Conservation (phyloP, 768 basidiomycete genomes). For the Hygrocybe coccinea region DNA sequence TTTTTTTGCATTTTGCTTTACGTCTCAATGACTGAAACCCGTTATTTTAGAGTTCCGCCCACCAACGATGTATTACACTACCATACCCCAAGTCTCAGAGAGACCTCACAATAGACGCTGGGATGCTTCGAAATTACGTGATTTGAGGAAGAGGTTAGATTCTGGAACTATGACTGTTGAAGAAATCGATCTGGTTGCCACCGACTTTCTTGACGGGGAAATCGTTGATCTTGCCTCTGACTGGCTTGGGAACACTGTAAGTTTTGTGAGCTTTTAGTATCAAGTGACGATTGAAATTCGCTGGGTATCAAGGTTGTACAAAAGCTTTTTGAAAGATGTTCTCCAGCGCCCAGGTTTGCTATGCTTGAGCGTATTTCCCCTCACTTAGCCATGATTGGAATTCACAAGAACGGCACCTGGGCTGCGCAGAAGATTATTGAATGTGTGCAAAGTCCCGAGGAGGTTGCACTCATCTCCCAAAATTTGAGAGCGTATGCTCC, state of each 20-base stretch:
- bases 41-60: constrained; percentile 71
- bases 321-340: constrained; percentile 92
- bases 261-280: constrained; percentile 18
- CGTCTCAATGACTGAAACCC: neutral
- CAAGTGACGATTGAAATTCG: constrained; percentile 5
- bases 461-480: constrained; percentile 77
- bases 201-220: constrained; percentile 89
- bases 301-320: constrained; percentile 69
- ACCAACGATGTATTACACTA: constrained; percentile 93
- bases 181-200: constrained; percentile 87
- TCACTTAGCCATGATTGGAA: constrained; percentile 94
- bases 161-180: constrained; percentile 77
- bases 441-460: constrained; percentile 83
- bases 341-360: constrained; percentile 66
- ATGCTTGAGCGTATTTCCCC: constrained; percentile 95
- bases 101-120: constrained; percentile 80
- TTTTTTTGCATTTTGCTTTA: neutral
- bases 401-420: constrained; percentile 99
- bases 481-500: constrained; percentile 89
- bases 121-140: constrained; percentile 91
- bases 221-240: constrained; percentile 94
- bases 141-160: constrained; percentile 90
- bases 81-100: constrained; percentile 87
- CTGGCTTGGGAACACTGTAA: constrained; percentile 94
- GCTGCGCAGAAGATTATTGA: constrained; percentile 99